Evolutionary conservation across 2,329 filamentous ascomycete genomes (phyloP), one percentile per base, ranked within the genome.

Genomic region (Colletotrichum brevisporum): DNA sequence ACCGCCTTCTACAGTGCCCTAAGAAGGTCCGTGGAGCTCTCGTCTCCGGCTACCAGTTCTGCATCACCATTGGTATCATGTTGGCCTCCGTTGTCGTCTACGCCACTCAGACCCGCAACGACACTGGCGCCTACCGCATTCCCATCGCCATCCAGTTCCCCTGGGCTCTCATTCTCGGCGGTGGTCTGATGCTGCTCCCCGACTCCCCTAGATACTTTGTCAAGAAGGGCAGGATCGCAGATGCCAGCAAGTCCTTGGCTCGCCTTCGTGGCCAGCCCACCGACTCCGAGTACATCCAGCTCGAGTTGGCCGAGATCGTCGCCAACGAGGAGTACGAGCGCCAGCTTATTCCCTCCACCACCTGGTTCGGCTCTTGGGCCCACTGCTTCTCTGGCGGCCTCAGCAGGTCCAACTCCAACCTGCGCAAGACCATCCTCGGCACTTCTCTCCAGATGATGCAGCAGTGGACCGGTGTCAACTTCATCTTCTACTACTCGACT

Each of bases 261-360:
- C 87, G 85, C 67, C 88, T 97, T 39, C 92, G 94, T 78, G 92
- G 92, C 70, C 92, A 97, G 83, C 86, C 91, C 56, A 76, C 81
- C 61, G 89, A 92, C 63, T 95, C 92, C 24, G 88, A 92, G 71
- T 94, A 89, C 80, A 91, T 97, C 81, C 89, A 92, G 82, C 83
- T 89, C 71, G 94, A 97, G 82, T 86, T 97, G 53, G 88, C 92
- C 51, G 94, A 97, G 83, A 94, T 97, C 73, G 87, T 96, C 69
- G 94, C 94, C 84, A 97, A 97, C 86, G 89, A 95, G 81, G 92
- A 93, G 82, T 94, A 95, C 78, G 94, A 97, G 85, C 85, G 91
- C 74, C 83, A 88, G 57, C 83, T 91, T 68, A 90, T 92, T 68
- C 91, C 92, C 71, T 80, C 86, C 73, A 84, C 84, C 73, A 87